Conservation (phyloP, 495 filamentous ascomycete species). For the Lasiosphaeria hispida region DNA sequence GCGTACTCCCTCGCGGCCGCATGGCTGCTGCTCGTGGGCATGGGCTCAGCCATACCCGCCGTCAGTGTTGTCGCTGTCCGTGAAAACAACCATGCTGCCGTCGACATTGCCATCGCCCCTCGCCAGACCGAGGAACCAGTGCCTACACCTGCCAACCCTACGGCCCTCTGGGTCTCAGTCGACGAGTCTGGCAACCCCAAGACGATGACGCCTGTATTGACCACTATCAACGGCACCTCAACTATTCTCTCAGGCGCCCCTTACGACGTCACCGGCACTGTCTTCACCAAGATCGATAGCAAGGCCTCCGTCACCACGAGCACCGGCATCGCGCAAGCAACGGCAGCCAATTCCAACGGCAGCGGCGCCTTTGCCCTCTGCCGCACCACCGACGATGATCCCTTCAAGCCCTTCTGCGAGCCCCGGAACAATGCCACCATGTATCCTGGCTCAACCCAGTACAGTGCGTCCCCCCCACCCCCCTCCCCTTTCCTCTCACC, state of each 20-base stretch:
- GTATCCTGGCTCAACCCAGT: conserved; percentile 35
- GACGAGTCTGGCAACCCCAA: conserved; percentile 35
- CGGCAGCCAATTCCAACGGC: conserved; percentile 28
- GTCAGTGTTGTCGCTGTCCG: conserved; percentile 7
- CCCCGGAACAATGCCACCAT: conserved; percentile 33
- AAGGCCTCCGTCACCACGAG: conserved; percentile 30
- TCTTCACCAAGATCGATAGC: conserved; percentile 35
- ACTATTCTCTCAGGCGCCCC: conserved; percentile 40
- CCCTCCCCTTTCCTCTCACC: background rate
- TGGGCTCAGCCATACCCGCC: background rate
- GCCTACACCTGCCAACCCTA: conserved; percentile 11
- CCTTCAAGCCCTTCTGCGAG: conserved; percentile 40
- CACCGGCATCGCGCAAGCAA: conserved; percentile 26
- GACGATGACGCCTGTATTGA: conserved; percentile 38
- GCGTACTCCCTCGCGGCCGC: conserved; percentile 10
- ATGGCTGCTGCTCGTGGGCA: conserved; percentile 21
- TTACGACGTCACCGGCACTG: conserved; percentile 39
- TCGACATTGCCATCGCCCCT: background rate
- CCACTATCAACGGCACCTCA: conserved; percentile 38
- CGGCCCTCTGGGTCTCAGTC: conserved; percentile 42
- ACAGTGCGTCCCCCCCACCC: conserved; percentile 28
- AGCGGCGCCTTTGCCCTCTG: conserved; percentile 37
- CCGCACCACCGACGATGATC: conserved; percentile 34
- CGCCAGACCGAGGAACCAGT: background rate
- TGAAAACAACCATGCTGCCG: background rate